Percentiles rank a stretch among this genome's conserved stretches.
phyloP scores from a whole-genome alignment of 352 stramenopile species.

The Thalassiosira livingstoniorum region DNA sequence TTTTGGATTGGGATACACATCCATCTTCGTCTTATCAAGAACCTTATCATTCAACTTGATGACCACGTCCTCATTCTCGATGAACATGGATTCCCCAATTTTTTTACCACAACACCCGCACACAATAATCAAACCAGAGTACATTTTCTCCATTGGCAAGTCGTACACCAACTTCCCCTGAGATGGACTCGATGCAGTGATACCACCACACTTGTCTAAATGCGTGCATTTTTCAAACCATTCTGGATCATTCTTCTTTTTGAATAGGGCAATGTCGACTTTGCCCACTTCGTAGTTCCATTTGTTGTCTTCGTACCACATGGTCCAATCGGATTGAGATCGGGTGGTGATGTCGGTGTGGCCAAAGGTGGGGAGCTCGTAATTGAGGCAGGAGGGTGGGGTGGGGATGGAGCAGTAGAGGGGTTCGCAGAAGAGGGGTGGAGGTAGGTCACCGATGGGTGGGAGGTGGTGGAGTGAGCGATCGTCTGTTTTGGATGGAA shows the following conservation, averaged over 20 bases:
- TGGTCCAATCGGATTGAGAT: conserved; percentile 30
- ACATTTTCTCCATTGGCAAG: conserved; percentile 39
- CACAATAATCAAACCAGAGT: conserved; percentile 34
- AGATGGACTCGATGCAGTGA: conserved; percentile 19
- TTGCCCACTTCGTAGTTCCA: conserved; percentile 58
- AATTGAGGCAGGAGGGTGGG: conserved; percentile 38
- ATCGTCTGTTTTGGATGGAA: conserved; percentile 10
- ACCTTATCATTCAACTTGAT: conserved; percentile 39
- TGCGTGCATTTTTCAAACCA: conserved; percentile 50
- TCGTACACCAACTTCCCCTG: conserved; percentile 40
- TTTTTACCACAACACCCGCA: conserved; percentile 54
- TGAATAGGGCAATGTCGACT: conserved; percentile 43
- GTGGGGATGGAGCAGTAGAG: conserved; percentile 22
- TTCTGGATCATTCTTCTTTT: conserved; percentile 41
- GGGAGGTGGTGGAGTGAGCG: conserved; percentile 21
- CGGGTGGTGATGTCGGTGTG: conserved; percentile 20
- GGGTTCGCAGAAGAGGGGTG: conserved; percentile 33
- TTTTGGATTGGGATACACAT: conserved; percentile 43
- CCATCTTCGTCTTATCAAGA: conserved; percentile 42
- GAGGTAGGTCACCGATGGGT: conserved; percentile 12
- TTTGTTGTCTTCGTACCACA: conserved; percentile 50
- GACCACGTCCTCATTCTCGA: conserved; percentile 29
- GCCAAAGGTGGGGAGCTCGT: conserved; percentile 39
- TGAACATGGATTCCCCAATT: conserved; percentile 32
- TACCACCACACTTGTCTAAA: conserved; percentile 44